Evolutionary conservation across 805 yeast species (phyloP).

Genomic region (Candida yuanshanica): DNA sequence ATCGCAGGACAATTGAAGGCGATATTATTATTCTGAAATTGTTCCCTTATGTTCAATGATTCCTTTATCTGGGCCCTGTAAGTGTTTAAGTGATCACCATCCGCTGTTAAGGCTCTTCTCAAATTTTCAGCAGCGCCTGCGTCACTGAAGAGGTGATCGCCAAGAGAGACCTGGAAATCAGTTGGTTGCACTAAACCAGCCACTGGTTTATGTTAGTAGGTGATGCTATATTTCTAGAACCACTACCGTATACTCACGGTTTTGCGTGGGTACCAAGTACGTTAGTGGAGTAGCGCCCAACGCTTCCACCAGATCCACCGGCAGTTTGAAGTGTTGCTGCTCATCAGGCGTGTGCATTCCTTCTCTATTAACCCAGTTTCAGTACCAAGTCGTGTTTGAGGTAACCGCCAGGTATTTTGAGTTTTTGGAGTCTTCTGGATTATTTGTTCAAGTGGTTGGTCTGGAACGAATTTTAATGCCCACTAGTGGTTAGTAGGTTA

Average conservation of each 20-base stretch:
- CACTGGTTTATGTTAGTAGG: not conserved
- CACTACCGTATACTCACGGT: constrained; percentile 25
- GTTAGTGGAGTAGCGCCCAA: constrained; percentile 31
- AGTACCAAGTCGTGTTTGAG: too few species aligned
- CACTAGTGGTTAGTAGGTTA: too few species aligned
- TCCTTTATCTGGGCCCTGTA: not conserved
- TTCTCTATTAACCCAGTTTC: too few species aligned
- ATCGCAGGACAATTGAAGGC: not conserved
- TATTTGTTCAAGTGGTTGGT: not conserved
- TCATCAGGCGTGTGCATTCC: constrained; percentile 1
- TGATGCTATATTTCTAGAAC: not conserved
- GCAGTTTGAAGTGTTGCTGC: constrained; percentile 7
- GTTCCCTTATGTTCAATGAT: not conserved
- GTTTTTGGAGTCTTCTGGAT: not conserved
- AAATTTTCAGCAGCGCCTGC: not conserved
- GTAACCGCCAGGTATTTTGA: too few species aligned
- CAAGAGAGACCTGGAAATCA: not conserved
- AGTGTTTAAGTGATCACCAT: not conserved
- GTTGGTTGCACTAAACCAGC: not conserved
- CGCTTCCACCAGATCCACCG: constrained; percentile 21
- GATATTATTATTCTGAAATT: not conserved
- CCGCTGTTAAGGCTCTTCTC: not conserved
- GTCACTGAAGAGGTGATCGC: not conserved
- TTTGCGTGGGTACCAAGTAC: constrained; percentile 35
- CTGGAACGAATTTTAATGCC: not conserved